Conservation (phyloP, 495 filamentous ascomycete genomes). For the Aspergillus nanangensis region DNA sequence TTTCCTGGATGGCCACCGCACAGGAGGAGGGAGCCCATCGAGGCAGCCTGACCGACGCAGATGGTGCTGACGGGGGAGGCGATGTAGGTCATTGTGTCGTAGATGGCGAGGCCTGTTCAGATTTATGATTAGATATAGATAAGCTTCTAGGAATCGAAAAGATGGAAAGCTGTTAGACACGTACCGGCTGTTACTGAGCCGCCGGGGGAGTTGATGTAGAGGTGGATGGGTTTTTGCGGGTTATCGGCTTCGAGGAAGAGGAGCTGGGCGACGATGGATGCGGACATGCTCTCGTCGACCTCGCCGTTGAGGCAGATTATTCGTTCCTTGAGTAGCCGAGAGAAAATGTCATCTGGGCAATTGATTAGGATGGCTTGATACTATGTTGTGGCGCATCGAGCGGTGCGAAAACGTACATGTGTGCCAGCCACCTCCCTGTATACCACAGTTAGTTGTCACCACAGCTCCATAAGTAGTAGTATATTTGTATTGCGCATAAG, state of each 20-base stretch:
- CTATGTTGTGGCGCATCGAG: not conserved
- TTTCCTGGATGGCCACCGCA: constrained; percentile 82
- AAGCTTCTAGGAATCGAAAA: not conserved
- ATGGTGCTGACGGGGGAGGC: constrained; percentile 87
- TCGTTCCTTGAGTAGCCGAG: constrained; percentile 80
- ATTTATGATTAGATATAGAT: constrained; percentile 5
- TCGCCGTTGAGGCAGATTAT: constrained; percentile 92
- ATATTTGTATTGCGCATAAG: not conserved
- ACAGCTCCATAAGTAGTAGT: no score
- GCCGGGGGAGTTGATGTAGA: constrained; percentile 97
- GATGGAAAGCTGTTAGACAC: constrained; percentile 1
- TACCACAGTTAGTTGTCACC: constrained; percentile 30
- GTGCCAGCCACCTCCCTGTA: constrained; percentile 82
- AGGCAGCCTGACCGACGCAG: constrained; percentile 90
- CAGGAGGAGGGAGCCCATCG: constrained; percentile 88
- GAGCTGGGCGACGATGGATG: constrained; percentile 89
- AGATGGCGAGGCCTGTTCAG: constrained; percentile 75
- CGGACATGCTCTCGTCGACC: constrained; percentile 84
- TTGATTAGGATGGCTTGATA: constrained; percentile 12
- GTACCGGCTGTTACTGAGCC: constrained; percentile 85
- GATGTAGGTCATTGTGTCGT: constrained; percentile 99
- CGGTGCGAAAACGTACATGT: constrained; percentile 58
- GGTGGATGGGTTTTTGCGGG: constrained; percentile 86
- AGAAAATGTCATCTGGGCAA: constrained; percentile 75
- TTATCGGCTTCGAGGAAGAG: constrained; percentile 97